Evolutionary conservation across 2,329 filamentous ascomycete genomes (phyloP).

Genomic region (Thielaviopsis ethacetica): DNA sequence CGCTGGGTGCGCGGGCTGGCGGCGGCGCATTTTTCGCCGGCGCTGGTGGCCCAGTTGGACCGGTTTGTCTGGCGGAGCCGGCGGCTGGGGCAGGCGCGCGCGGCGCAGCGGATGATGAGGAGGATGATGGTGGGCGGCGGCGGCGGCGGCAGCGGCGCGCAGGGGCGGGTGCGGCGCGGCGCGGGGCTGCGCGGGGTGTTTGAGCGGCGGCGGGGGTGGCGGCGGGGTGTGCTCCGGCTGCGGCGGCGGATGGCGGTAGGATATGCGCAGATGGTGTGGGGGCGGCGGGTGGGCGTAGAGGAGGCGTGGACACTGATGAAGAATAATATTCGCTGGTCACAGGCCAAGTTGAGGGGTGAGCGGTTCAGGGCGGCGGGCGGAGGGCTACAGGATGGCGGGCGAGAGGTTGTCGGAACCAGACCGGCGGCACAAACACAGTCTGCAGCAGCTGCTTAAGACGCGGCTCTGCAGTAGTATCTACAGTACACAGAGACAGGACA

Average conservation of each 20-base stretch:
- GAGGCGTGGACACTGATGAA: constrained; percentile 9
- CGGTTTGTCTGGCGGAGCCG: background rate
- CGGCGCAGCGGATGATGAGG: background rate
- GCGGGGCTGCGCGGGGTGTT: no score
- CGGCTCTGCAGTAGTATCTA: no score
- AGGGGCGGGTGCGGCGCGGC: no score
- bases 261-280: constrained; percentile 5
- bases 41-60: background rate
- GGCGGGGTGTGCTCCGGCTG: background rate
- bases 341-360: background rate
- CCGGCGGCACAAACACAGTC: no score
- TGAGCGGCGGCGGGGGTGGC: background rate
- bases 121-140: no score
- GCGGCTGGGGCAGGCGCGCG: no score
- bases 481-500: no score
- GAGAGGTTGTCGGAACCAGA: no score
- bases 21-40: constrained; percentile 1
- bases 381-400: background rate
- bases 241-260: constrained; percentile 1
- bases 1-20: constrained; percentile 18
- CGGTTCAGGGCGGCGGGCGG: background rate
- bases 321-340: constrained; percentile 6
- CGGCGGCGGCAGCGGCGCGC: no score
- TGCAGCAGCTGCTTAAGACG: no score
- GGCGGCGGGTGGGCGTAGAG: background rate